A percentile compares a stretch with the other conserved stretches of the same genome.
Conservation (phyloP, 352 stramenopile species). For the Pythium brachiatum region DNA sequence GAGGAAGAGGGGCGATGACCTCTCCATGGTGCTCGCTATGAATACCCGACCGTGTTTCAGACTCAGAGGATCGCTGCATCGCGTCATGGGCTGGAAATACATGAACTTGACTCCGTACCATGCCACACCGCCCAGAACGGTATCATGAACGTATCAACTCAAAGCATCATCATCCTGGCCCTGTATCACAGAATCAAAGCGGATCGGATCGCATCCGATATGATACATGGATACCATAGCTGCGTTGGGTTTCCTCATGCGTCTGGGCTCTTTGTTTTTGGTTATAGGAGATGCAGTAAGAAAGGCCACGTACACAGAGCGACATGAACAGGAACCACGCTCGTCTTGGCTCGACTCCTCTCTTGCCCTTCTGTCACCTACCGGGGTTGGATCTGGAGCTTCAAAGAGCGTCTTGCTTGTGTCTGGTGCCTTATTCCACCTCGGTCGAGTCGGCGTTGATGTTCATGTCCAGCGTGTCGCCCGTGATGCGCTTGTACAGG, state of each 20-base stretch:
- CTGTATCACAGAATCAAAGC: neutral
- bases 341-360: neutral
- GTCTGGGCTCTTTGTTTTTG: conserved; percentile 2
- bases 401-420: neutral
- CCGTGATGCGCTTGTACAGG: conserved; percentile 98
- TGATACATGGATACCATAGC: too few relatives aligned
- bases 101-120: neutral
- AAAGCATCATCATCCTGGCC: neutral
- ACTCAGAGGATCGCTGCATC: too few relatives aligned
- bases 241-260: neutral
- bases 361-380: too few relatives aligned
- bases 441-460: conserved; percentile 96
- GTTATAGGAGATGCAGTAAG: neutral
- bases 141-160: neutral
- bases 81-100: conserved; percentile 4
- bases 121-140: neutral
- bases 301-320: neutral
- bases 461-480: conserved; percentile 97
- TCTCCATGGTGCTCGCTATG: neutral
- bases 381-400: too few relatives aligned
- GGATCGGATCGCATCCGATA: conserved; percentile 4
- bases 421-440: conserved; percentile 51
- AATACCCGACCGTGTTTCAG: too few relatives aligned
- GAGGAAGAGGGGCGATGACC: neutral
- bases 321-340: neutral